Evolutionary conservation across 345 rosid genomes (phyloP).

Genomic region (Bretschneidera sinensis): DNA sequence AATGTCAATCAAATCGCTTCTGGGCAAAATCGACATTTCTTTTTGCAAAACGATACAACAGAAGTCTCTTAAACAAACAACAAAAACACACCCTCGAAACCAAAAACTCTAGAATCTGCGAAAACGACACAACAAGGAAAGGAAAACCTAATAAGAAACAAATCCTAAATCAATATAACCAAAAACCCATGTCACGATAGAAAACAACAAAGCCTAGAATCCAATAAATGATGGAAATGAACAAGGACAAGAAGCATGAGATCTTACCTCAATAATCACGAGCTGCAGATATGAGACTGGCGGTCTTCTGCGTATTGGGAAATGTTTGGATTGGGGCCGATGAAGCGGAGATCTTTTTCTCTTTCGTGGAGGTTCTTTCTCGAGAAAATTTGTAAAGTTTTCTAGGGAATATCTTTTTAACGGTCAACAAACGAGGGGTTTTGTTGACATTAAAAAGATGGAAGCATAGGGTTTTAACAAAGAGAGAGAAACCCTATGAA

Average conservation of each 20-base stretch:
- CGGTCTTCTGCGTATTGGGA: no score
- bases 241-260: no score
- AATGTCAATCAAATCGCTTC: conserved; percentile 51
- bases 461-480: not conserved
- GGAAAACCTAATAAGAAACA: not conserved
- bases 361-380: not conserved
- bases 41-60: not conserved
- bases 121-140: no score
- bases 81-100: not conserved
- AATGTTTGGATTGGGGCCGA: no score
- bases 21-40: conserved; percentile 49
- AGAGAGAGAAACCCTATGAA: not conserved
- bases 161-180: no score
- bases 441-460: not conserved
- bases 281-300: no score
- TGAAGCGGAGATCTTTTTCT: not conserved
- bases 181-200: not conserved
- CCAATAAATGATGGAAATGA: not conserved
- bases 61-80: not conserved
- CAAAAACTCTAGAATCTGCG: conserved; percentile 9
- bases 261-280: not conserved
- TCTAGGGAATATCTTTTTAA: not conserved
- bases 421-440: not conserved
- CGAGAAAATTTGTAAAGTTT: not conserved
- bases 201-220: not conserved